These are phyloP conservation scores for Pyracantha coccinea DNA, from an alignment of 331 rosid genomes.

Conservation along the genomic window DNA sequence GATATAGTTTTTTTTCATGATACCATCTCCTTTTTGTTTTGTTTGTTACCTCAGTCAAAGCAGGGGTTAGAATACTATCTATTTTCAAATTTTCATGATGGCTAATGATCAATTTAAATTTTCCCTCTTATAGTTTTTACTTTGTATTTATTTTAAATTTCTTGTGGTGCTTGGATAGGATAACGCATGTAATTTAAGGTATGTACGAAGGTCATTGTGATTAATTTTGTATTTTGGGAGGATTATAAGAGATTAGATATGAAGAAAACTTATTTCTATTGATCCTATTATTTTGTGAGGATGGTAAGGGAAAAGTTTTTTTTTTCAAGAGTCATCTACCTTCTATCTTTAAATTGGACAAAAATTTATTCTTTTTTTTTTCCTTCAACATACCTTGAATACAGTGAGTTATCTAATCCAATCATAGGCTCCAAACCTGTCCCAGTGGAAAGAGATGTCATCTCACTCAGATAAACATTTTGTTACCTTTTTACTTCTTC, in stretches of 20 bases:
- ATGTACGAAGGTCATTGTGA: background rate
- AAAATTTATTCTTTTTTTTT: too few relatives aligned
- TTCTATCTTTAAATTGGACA: background rate
- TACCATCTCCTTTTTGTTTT: background rate
- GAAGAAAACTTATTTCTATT: background rate
- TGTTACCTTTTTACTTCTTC: background rate
- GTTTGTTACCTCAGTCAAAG: background rate
- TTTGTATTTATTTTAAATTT: too few relatives aligned
- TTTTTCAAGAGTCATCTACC: background rate
- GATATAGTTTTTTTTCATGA: background rate
- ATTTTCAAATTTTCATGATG: conserved; percentile 14
- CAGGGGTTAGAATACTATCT: background rate
- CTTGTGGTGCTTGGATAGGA: background rate
- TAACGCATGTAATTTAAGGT: background rate
- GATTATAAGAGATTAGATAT: too few relatives aligned
- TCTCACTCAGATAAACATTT: background rate
- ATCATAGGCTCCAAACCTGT: background rate
- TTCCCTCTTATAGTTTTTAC: conserved; percentile 5
- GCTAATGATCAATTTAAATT: background rate
- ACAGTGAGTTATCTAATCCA: too few relatives aligned
- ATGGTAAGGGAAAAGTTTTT: too few relatives aligned
- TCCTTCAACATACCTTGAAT: background rate
- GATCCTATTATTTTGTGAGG: too few relatives aligned
- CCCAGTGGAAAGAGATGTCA: background rate
- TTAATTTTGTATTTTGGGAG: background rate